phyloP scores from a whole-genome alignment of 176 grass and related monocot species.

The Bothriochloa decipiens region DNA sequence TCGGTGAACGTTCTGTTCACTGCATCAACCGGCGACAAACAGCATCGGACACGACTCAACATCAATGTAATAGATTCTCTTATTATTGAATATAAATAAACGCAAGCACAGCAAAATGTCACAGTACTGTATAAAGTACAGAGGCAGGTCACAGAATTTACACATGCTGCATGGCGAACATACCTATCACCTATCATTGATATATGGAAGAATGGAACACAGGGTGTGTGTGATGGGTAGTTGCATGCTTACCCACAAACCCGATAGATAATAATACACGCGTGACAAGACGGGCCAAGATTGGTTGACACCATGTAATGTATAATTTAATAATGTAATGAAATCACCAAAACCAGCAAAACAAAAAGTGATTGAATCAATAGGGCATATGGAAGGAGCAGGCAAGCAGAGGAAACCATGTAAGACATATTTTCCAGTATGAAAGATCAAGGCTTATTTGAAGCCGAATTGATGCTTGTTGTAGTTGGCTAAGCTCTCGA shows the following conservation, averaged over 20 bases:
- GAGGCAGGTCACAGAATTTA: conserved; percentile 25
- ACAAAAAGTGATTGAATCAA: conserved; percentile 12
- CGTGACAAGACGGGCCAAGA: conserved; percentile 10
- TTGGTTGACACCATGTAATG: not conserved
- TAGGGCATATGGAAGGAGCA: not conserved
- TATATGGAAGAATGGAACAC: not conserved
- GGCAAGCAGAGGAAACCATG: not conserved
- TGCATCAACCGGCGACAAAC: not conserved
- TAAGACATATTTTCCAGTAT: not conserved
- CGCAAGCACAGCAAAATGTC: not conserved
- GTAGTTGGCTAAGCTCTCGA: conserved; percentile 68
- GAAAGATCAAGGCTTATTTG: conserved; percentile 69
- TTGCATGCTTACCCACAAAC: conserved; percentile 12
- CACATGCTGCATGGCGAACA: conserved; percentile 23
- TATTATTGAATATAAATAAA: not conserved
- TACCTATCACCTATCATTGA: not conserved
- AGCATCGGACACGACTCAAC: not conserved
- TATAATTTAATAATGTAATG: not conserved
- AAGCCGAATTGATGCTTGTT: conserved; percentile 77
- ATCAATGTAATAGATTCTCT: not conserved
- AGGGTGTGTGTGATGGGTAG: not conserved
- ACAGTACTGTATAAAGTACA: not conserved
- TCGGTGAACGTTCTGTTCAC: too few relatives aligned
- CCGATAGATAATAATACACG: conserved; percentile 35
- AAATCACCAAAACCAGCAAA: not conserved